Percentiles rank a stretch among this genome's conserved stretches.
Conservation (phyloP, 2,329 filamentous ascomycete species). For the Paraphoma chrysanthemicola region DNA sequence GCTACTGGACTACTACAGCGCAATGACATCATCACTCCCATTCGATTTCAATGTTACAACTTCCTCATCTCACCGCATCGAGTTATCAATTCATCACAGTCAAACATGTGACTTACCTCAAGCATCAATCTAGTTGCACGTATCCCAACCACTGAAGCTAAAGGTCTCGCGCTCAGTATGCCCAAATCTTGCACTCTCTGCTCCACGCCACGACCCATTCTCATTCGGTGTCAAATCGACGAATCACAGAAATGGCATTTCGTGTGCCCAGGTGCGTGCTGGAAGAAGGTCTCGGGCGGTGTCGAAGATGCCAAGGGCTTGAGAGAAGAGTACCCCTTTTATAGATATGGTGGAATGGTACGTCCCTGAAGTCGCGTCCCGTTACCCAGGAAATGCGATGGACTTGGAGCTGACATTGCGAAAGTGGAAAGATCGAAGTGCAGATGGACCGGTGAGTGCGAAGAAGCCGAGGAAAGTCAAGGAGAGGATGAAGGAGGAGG, state of each 20-base stretch:
- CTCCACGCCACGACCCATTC: constrained; percentile 43
- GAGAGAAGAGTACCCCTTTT: constrained; percentile 20
- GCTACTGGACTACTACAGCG: neutral
- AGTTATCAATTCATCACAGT: neutral
- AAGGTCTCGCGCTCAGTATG: constrained; percentile 5
- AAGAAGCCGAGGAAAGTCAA: constrained; percentile 53
- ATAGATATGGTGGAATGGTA: constrained; percentile 43
- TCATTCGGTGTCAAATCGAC: constrained; percentile 55
- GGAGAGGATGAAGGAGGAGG: constrained; percentile 34
- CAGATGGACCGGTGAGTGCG: constrained; percentile 49
- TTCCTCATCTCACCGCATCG: neutral
- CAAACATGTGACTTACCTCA: too few species aligned
- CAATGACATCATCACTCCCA: neutral
- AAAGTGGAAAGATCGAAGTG: constrained; percentile 52
- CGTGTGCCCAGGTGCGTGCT: constrained; percentile 53
- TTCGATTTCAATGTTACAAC: neutral
- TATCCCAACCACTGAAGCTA: neutral
- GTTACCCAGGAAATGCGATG: neutral
- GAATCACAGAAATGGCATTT: constrained; percentile 51
- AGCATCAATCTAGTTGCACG: too few species aligned
- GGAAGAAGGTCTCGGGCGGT: constrained; percentile 53
- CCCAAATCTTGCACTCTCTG: constrained; percentile 53
- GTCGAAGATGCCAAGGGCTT: constrained; percentile 47
- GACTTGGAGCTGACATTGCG: neutral
- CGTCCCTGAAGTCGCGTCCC: constrained; percentile 2